phyloP scores from a whole-genome alignment of 2,329 filamentous ascomycete genomes.

The Fusarium sp. region DNA sequence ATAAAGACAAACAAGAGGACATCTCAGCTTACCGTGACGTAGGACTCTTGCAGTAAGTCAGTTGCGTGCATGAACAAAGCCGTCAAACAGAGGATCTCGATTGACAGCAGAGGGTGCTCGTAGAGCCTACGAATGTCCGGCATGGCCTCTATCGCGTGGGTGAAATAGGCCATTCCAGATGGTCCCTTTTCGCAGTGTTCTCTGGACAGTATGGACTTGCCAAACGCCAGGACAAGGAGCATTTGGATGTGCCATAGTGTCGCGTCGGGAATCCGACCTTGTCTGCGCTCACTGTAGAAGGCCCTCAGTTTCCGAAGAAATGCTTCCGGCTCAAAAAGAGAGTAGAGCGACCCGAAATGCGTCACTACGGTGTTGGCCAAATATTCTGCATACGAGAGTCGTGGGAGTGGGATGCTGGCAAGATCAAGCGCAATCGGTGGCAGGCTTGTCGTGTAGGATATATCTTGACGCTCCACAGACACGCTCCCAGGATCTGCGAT shows the following conservation, averaged over 20 bases:
- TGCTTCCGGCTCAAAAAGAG: slow-evolving; percentile 16
- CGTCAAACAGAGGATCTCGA: slow-evolving; percentile 31
- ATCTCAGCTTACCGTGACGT: slow-evolving; percentile 23
- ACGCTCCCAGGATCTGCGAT: slow-evolving; percentile 21
- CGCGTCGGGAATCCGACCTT: background rate
- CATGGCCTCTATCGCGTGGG: slow-evolving; percentile 26
- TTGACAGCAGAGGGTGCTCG: slow-evolving; percentile 29
- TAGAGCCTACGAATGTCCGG: slow-evolving; percentile 32
- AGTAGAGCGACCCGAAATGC: slow-evolving; percentile 31
- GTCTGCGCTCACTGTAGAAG: slow-evolving; percentile 21
- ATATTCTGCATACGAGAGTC: slow-evolving; percentile 32
- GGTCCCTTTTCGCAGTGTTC: slow-evolving; percentile 34
- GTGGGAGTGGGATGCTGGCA: slow-evolving; percentile 19
- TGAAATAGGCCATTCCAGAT: slow-evolving; percentile 35
- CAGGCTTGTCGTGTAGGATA: slow-evolving; percentile 25
- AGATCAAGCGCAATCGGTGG: slow-evolving; percentile 28
- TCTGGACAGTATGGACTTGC: slow-evolving; percentile 33
- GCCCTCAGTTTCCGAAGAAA: slow-evolving; percentile 19
- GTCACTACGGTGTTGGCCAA: slow-evolving; percentile 30
- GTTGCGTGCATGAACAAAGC: slow-evolving; percentile 37
- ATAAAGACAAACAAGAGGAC: no score
- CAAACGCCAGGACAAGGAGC: slow-evolving; percentile 31
- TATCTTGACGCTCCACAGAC: slow-evolving; percentile 30
- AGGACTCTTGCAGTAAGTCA: slow-evolving; percentile 33
- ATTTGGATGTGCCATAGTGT: slow-evolving; percentile 36